These are phyloP conservation scores for Diaporthe citri DNA, from an alignment of 2,329 filamentous ascomycete species.

Conservation along the genomic window DNA sequence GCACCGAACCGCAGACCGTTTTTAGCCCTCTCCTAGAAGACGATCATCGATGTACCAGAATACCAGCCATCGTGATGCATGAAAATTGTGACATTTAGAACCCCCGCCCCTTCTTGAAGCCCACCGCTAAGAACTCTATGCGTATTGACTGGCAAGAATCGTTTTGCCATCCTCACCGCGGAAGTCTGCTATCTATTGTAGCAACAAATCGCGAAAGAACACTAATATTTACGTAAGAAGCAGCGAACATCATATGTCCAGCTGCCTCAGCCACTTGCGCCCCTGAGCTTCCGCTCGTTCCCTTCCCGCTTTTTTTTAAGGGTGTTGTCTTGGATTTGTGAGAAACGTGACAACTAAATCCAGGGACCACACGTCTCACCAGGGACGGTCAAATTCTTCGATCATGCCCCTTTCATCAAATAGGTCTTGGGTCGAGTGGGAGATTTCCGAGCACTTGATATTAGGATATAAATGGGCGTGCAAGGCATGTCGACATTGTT, in stretches of 20 bases:
- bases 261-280: not conserved
- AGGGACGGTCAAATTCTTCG: not conserved
- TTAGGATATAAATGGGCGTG: not conserved
- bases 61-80: not conserved
- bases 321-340: not conserved
- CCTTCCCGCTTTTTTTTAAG: not conserved
- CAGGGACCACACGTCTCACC: not conserved
- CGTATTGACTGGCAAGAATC: not conserved
- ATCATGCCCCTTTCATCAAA: not conserved
- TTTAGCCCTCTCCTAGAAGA: not conserved
- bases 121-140: fast-evolving
- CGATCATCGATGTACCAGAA: not conserved
- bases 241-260: not conserved
- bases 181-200: not conserved
- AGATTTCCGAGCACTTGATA: not conserved
- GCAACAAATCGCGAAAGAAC: not conserved
- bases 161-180: not conserved
- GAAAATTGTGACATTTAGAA: too few relatives aligned
- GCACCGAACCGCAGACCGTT: not conserved
- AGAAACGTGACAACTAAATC: too few relatives aligned
- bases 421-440: not conserved
- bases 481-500: not conserved
- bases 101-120: not conserved
- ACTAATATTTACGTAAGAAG: constrained; percentile 18
- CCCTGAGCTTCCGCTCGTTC: not conserved